phyloP scores from a whole-genome alignment of 169 alveolate species.

The Sarcocystis neurona region DNA sequence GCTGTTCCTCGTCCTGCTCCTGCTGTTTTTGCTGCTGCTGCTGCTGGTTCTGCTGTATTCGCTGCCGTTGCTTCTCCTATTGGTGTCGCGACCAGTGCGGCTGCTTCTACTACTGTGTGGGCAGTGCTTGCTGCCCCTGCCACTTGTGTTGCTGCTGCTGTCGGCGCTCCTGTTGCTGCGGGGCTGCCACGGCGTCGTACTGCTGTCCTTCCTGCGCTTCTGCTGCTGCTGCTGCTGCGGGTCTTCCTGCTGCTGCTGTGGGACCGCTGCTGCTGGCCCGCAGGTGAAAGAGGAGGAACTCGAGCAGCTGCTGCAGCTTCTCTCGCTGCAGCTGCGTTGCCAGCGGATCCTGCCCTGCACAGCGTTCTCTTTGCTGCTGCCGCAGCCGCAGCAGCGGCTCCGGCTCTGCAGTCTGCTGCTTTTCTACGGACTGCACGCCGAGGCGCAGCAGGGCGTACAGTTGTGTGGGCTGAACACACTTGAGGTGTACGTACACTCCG shows the following conservation, averaged over 20 bases:
- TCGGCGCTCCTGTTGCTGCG: too few relatives aligned
- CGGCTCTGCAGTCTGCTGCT: conserved; percentile 38
- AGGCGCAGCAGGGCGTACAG: conserved; percentile 39
- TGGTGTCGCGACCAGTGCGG: too few relatives aligned
- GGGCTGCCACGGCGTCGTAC: too few relatives aligned
- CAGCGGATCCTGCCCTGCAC: conserved; percentile 37
- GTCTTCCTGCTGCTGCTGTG: neutral
- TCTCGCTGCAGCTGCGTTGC: conserved; percentile 48
- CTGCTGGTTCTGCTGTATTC: too few relatives aligned
- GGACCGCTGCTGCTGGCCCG: neutral
- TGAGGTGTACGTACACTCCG: conserved; percentile 56
- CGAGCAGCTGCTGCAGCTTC: conserved; percentile 41
- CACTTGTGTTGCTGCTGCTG: too few relatives aligned
- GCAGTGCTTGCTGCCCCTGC: too few relatives aligned
- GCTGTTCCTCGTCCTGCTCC: too few relatives aligned
- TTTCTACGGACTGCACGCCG: conserved; percentile 34
- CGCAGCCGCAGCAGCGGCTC: conserved; percentile 48
- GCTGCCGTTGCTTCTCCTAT: too few relatives aligned
- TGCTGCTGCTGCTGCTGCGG: too few relatives aligned
- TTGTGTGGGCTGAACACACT: conserved; percentile 39
- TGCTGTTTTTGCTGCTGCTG: too few relatives aligned
- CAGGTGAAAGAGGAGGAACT: conserved; percentile 44
- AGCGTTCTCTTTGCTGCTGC: conserved; percentile 32
- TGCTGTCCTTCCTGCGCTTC: neutral
- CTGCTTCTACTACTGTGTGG: too few relatives aligned